These are phyloP conservation scores for Solanum appendiculatum DNA, from an alignment of 257 asterid species.

Conservation along the genomic window DNA sequence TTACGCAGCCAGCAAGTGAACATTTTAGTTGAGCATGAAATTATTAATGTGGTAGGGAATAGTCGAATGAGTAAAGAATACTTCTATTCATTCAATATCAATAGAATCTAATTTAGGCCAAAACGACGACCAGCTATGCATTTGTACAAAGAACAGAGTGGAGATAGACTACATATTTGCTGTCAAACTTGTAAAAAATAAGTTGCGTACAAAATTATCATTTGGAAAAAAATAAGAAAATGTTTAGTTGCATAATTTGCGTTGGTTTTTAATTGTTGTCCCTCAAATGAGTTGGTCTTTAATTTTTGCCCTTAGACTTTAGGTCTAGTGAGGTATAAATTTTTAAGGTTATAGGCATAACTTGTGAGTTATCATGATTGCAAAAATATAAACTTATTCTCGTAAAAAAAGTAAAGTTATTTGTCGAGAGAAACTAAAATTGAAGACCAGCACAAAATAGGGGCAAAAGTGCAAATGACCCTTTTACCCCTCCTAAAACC, in stretches of 20 bases:
- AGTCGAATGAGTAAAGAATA: background rate
- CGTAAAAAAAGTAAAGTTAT: background rate
- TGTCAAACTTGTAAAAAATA: background rate
- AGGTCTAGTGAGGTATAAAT: fast-evolving
- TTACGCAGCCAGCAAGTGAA: background rate
- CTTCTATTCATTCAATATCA: background rate
- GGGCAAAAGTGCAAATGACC: background rate
- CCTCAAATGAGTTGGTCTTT: background rate
- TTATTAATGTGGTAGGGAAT: background rate
- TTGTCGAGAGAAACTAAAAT: background rate
- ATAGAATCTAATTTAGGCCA: background rate
- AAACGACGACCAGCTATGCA: background rate
- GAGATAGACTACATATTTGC: background rate
- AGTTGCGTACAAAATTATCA: background rate
- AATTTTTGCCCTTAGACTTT: background rate
- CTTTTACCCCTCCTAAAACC: background rate
- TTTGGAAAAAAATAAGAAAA: too few relatives aligned
- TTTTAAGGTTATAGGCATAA: background rate
- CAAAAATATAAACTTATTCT: too few relatives aligned
- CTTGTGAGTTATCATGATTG: background rate
- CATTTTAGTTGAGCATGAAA: background rate
- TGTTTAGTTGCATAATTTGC: background rate
- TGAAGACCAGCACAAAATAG: too few relatives aligned
- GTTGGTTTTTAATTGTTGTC: too few relatives aligned
- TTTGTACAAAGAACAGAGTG: background rate